These are phyloP conservation scores for Boletales sp. DNA, from an alignment of 768 basidiomycete species.

Conservation along the genomic window DNA sequence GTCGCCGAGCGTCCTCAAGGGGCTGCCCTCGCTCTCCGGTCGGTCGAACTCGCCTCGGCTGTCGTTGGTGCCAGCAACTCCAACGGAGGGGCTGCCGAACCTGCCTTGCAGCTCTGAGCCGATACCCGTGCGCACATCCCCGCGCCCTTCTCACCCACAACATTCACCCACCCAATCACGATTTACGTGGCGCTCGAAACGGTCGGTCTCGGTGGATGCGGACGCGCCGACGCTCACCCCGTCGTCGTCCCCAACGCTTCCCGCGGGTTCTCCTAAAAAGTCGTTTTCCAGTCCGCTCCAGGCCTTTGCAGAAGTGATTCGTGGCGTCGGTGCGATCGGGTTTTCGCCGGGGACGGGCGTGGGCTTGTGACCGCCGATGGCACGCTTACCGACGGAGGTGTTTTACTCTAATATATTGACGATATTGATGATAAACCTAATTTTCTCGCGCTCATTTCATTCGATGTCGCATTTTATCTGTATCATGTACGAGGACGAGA, in stretches of 20 bases:
- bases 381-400: no score
- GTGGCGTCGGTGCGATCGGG: conserved; percentile 40
- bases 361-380: no score
- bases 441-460: no score
- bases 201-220: conserved; percentile 1
- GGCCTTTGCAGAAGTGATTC: conserved; percentile 37
- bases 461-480: no score
- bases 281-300: conserved; percentile 13
- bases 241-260: not conserved
- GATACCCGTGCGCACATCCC: not conserved
- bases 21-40: conserved; percentile 21
- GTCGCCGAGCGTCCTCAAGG: no score
- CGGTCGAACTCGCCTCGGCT: conserved; percentile 3
- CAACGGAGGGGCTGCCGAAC: not conserved
- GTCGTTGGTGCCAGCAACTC: conserved; percentile 1
- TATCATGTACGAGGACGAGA: no score
- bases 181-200: conserved; percentile 11
- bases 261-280: not conserved
- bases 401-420: no score
- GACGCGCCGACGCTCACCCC: not conserved
- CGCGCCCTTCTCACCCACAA: not conserved
- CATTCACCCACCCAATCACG: not conserved
- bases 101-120: not conserved
- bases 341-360: no score
- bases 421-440: no score